Conservation (phyloP, 768 basidiomycete species). For the Scleroderma bovista region DNA sequence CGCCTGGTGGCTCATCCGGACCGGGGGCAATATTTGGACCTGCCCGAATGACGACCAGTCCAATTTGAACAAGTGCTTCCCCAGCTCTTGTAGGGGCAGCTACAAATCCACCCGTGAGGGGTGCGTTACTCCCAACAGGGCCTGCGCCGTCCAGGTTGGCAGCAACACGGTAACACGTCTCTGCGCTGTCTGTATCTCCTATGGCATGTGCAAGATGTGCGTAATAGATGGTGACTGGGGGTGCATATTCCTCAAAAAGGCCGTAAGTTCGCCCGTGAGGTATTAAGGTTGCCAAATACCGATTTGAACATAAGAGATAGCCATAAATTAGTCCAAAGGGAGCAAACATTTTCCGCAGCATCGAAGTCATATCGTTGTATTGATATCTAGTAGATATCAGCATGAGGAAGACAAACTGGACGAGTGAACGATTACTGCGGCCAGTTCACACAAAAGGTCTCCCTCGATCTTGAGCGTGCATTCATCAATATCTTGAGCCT, state of each 20-base stretch:
- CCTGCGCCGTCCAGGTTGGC: slow-evolving; percentile 38
- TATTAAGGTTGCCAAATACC: slow-evolving; percentile 44
- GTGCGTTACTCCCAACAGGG: slow-evolving; percentile 19
- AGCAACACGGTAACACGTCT: slow-evolving; percentile 59
- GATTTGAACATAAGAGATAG: neutral
- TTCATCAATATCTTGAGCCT: slow-evolving; percentile 41
- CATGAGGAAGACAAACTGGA: neutral
- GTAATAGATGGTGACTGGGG: slow-evolving; percentile 61
- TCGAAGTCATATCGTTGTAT: slow-evolving; percentile 67
- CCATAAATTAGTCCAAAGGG: neutral
- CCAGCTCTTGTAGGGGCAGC: slow-evolving; percentile 46
- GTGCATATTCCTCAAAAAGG: slow-evolving; percentile 52
- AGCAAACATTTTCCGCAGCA: slow-evolving; percentile 50
- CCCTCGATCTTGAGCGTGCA: slow-evolving; percentile 60
- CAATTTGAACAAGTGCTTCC: slow-evolving; percentile 46
- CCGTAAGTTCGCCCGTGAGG: slow-evolving; percentile 55
- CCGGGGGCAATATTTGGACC: neutral
- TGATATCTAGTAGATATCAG: slow-evolving; percentile 38
- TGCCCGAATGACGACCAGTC: slow-evolving; percentile 24
- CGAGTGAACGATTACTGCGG: slow-evolving; percentile 41
- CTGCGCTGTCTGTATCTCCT: slow-evolving; percentile 47
- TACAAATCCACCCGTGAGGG: slow-evolving; percentile 34
- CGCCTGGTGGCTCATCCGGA: neutral
- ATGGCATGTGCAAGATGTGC: slow-evolving; percentile 72
- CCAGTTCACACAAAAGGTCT: slow-evolving; percentile 65